Base-by-base conservation (phyloP, 139 green algal species). In the Coccomyxa sp. region DNA sequence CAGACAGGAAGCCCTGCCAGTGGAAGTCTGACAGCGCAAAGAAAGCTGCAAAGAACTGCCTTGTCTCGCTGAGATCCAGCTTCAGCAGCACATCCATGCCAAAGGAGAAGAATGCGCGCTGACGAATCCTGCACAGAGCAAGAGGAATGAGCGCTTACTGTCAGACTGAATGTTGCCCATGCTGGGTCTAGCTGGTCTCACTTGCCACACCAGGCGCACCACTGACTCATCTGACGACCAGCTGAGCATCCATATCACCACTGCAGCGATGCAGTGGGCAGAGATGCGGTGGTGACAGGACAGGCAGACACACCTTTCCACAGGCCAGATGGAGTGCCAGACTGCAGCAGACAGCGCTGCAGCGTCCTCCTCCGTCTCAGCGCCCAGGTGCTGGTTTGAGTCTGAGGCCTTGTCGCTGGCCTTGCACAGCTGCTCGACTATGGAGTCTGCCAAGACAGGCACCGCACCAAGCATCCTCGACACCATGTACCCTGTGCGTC, bases 401-500 rank as follows among this genome's bases (percentile, higher is more conserved):
- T 86, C 39, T 5, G 68, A 77, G 27, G 90, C 91, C 64, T 87
- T 85, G 80, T 93, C 89, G 12, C 70, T 70, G 31, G 87, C 77
- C 10, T 31, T 40, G 2, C 77, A 74, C 44, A 96, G 86, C 86
- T 93, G 84, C 64, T 96, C 91, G 14, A 95, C 79, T 70, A 97
- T 93, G 36, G 90, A 82, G 39, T 96, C 93, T 39, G 93, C 92
- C 36, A 99, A 82, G 1, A 83, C 87, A n/a, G 94, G 92, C 12
- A 90, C 95, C 10, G 88, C 89, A 6, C 90, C 92, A 79, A 99
- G 81, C 58, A 95, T 95, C 10, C 96, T 83, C 1, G 90, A 82
- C 36, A 99, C 88, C 95, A 98, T 98, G 91, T 98, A 99, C 29
- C 95, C 95, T 78, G 88, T n/a, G n/a, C n/a, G n/a, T n/a, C n/a